These are phyloP conservation scores for Tubosaeta sp. DNA, from an alignment of 768 basidiomycete species.

Conservation along the genomic window DNA sequence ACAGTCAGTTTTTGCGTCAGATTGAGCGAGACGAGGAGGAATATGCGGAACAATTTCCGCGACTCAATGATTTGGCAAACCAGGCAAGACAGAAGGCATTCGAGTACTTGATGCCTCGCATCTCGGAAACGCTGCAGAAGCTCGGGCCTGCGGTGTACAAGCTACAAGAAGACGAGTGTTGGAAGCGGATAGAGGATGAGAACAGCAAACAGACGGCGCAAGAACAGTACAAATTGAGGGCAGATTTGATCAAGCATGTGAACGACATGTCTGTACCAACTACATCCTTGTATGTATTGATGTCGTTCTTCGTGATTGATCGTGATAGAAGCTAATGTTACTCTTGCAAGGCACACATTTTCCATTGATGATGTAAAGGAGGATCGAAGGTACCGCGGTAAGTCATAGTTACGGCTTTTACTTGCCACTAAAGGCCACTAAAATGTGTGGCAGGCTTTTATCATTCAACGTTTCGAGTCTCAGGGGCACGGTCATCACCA, in stretches of 20 bases:
- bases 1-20: conserved; percentile 13
- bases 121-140: neutral
- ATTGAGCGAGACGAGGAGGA: neutral
- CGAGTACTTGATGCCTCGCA: neutral
- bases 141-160: conserved; percentile 6
- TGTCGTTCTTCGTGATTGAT: neutral
- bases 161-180: conserved; percentile 5
- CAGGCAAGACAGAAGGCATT: neutral
- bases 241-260: conserved; percentile 15
- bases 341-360: conserved; percentile 13
- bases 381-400: neutral
- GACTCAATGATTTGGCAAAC: neutral
- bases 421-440: too few species aligned
- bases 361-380: neutral
- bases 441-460: neutral
- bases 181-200: neutral
- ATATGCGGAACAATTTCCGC: conserved; percentile 1
- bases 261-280: conserved; percentile 14
- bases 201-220: neutral
- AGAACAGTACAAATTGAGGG: conserved; percentile 5
- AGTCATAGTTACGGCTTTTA: too few species aligned
- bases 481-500: conserved; percentile 4
- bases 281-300: conserved; percentile 4
- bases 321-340: neutral
- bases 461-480: neutral